These are phyloP conservation scores for Cladosporium velox DNA, from an alignment of 2,329 filamentous ascomycete species.

Conservation along the genomic window DNA sequence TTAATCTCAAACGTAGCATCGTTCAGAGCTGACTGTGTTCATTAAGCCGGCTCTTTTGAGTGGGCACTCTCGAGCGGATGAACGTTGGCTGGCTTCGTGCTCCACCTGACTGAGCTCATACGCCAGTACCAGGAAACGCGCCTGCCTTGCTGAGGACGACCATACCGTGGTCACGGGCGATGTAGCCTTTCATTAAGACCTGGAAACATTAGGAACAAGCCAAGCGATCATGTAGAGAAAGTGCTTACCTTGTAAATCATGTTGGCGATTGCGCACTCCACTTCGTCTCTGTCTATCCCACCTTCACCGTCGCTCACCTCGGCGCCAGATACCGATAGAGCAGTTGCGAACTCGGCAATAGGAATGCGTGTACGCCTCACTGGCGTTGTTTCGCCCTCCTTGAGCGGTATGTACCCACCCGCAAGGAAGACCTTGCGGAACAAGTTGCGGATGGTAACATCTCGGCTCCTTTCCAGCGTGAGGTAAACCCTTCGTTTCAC, in stretches of 20 bases:
- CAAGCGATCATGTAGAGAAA: neutral
- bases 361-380: conserved; percentile 74
- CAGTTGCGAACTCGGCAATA: conserved; percentile 80
- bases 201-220: conserved; percentile 41
- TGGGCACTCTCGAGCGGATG: neutral
- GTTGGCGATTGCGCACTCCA: conserved; percentile 92
- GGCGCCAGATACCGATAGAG: conserved; percentile 68
- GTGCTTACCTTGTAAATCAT: conserved; percentile 91
- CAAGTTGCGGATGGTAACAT: conserved; percentile 88
- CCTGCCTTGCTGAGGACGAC: conserved; percentile 91
- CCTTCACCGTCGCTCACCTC: conserved; percentile 57
- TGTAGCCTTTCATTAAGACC: conserved; percentile 98
- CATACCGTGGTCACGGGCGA: conserved; percentile 83
- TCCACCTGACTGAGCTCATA: neutral
- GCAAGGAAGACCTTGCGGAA: conserved; percentile 87
- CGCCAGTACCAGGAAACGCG: conserved; percentile 81
- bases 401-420: conserved; percentile 76
- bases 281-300: conserved; percentile 81
- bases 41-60: neutral
- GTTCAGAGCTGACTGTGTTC: neutral
- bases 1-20: neutral
- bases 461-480: conserved; percentile 86
- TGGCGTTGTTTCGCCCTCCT: conserved; percentile 64
- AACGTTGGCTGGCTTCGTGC: neutral
- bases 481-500: conserved; percentile 92